phyloP scores from a whole-genome alignment of 2,329 filamentous ascomycete genomes.

The Microascus cirrosus region DNA sequence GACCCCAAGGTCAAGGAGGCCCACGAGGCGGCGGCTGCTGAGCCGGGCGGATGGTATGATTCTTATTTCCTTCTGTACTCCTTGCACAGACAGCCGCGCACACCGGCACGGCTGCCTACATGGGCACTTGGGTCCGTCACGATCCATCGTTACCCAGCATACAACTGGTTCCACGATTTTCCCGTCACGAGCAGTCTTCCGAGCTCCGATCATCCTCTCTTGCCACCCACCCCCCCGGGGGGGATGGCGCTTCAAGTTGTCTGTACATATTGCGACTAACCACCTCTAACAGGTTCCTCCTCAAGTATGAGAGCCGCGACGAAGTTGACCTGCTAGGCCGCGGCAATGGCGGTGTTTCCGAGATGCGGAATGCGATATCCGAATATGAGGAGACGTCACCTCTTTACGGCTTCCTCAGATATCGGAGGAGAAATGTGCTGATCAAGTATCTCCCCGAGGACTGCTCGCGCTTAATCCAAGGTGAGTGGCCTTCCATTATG shows the following conservation, averaged over 20 bases:
- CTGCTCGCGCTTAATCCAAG: constrained; percentile 84
- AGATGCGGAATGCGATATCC: constrained; percentile 68
- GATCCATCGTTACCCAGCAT: neutral
- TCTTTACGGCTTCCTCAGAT: constrained; percentile 83
- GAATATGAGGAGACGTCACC: constrained; percentile 77
- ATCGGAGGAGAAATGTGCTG: constrained; percentile 79
- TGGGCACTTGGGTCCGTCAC: neutral
- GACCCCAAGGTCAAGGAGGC: constrained; percentile 70
- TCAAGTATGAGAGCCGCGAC: constrained; percentile 85
- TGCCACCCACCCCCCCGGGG: no score
- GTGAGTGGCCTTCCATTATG: constrained; percentile 35
- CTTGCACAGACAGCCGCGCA: neutral
- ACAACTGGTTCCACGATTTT: neutral
- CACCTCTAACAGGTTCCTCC: constrained; percentile 63
- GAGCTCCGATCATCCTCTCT: neutral
- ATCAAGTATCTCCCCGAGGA: constrained; percentile 88
- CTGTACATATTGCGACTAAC: neutral
- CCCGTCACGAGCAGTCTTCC: neutral
- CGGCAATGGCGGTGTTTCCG: constrained; percentile 72
- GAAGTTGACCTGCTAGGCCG: constrained; percentile 68
- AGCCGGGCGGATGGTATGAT: constrained; percentile 92
- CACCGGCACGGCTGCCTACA: neutral
- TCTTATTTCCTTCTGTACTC: neutral
- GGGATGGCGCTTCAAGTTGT: neutral
- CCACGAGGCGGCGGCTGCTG: constrained; percentile 65